Evolutionary conservation across 2,329 filamentous ascomycete species (phyloP), one percentile per base, ranked within the genome.

Genomic region (Verticillium zaregamsianum): DNA sequence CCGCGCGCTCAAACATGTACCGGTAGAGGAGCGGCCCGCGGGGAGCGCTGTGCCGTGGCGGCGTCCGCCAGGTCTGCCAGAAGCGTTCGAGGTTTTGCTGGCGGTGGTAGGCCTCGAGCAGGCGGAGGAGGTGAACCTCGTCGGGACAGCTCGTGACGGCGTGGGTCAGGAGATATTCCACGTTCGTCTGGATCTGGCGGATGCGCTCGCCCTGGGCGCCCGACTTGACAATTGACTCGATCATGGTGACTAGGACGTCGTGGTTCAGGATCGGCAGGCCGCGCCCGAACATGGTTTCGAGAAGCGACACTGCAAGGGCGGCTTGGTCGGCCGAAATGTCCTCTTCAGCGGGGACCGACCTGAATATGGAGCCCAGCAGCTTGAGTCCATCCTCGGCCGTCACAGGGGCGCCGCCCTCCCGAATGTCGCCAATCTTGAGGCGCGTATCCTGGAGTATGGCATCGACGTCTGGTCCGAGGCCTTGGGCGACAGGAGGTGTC

Each of bases 31-130:
- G 69, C n/a, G 76, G 68, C 0, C 82, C 80, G 23, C 88, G 83
- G 1, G 77, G 67, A 9, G 72, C 69, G 45, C 79, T 73, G 66
- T 82, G 80, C 49, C 82, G 77, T 15, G 86, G 74, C 4, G 85
- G 80, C 61, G 80, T 77, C 60, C 81, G 80, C 79, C 88, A 91
- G 11, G 80, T 69, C 23, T 84, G 78, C 86, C 86, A 90, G 68
- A 90, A 86, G 6, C 77, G 75, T 17, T 79, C 71, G 80, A 85
- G 88, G 65, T 86, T 75, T 20, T 70, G 68, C 62, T 78, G 77
- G 23, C 67, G 65, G 5, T 83, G 78, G 64, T 86, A 82, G 1
- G 77, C 74, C 3, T 71, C 66, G 74, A 86, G 74, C 39, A 86
- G 72, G 20, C 72, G 73, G 54, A 75, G 69, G 11, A 78, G 70